Conservation (phyloP, 768 basidiomycete species). For the Suillus hirtellus region DNA sequence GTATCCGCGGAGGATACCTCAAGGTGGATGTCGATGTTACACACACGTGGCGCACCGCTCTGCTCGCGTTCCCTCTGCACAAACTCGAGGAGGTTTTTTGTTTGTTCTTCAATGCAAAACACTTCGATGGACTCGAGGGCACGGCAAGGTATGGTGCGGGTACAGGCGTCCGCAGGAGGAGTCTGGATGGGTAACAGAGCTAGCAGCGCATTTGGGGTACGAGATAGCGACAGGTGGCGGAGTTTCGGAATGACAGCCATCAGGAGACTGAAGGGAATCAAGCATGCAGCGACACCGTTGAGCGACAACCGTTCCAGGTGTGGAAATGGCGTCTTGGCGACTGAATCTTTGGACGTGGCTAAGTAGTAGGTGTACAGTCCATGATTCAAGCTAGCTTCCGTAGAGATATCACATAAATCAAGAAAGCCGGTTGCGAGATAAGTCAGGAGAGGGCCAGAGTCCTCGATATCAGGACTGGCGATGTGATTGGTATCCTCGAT, state of each 20-base stretch:
- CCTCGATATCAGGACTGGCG: conserved; percentile 39
- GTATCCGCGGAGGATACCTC: conserved; percentile 13
- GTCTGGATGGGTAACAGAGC: conserved; percentile 22
- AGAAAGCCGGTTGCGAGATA: conserved; percentile 30
- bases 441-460: conserved; percentile 39
- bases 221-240: conserved; percentile 22
- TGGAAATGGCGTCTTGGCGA: conserved; percentile 32
- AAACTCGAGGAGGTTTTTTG: conserved; percentile 14
- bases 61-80: conserved; percentile 19
- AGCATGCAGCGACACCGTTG: conserved; percentile 37
- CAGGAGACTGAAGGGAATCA: conserved; percentile 18
- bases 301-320: conserved; percentile 38
- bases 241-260: conserved; percentile 21
- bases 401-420: neutral
- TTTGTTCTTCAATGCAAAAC: conserved; percentile 20
- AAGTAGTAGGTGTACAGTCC: conserved; percentile 2
- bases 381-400: neutral
- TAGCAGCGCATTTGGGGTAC: conserved; percentile 18
- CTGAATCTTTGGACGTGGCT: conserved; percentile 18
- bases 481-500: conserved; percentile 50
- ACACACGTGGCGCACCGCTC: conserved; percentile 26
- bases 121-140: conserved; percentile 14
- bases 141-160: conserved; percentile 12
- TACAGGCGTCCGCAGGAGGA: conserved; percentile 12
- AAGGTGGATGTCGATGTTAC: conserved; percentile 33